Base-by-base conservation (phyloP, 768 basidiomycete genomes). In the Glaciozyma martinii region DNA sequence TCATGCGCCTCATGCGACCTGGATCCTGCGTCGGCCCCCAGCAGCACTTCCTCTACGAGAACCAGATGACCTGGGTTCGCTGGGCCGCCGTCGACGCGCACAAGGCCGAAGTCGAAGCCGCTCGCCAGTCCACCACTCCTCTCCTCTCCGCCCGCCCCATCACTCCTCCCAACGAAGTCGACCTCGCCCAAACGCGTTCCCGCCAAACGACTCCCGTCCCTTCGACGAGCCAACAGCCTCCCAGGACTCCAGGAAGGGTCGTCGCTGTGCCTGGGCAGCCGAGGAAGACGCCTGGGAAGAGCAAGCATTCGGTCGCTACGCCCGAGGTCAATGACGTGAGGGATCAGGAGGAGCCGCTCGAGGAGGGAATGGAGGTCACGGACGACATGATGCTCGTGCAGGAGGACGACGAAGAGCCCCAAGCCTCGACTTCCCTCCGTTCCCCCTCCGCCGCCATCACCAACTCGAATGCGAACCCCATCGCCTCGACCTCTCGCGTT, bases 1-100 rank as follows among this genome's bases (percentile, higher is more conserved):
- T 93, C 77, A 98, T 98, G 95, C 87, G 95, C 25, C 90, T 99
- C 71, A 86, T 95, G 61, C 85, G 95, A 53, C 95, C 95, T 3
- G 94, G 92, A 9, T 87, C 86, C 63, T 90, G 92, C 52, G 90
- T 93, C 67, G 56, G 64, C 18, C 71, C 71, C 53, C 72, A 75
- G 43, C 74, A 79, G 70, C 91, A 95, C 76, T 95, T 89, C 75
- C 85, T 95, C 83, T 92, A 93, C 75, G 83, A 90, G 74, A 92
- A 92, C 78, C 91, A 95, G 74, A 77, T 92, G 53, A 89, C 91
- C 76, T 95, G 91, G 91, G 81, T 85, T 23, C 89, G 90, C 73
- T 94, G 92, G 91, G 84, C 89, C 2, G 91, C 91, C 7, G 81
- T 84, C 4, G 90, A 95, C 74, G 89, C 69, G 37, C 44, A 68